These are phyloP conservation scores for Venturia pyrina DNA, from an alignment of 2,329 filamentous ascomycete species.

Conservation along the genomic window DNA sequence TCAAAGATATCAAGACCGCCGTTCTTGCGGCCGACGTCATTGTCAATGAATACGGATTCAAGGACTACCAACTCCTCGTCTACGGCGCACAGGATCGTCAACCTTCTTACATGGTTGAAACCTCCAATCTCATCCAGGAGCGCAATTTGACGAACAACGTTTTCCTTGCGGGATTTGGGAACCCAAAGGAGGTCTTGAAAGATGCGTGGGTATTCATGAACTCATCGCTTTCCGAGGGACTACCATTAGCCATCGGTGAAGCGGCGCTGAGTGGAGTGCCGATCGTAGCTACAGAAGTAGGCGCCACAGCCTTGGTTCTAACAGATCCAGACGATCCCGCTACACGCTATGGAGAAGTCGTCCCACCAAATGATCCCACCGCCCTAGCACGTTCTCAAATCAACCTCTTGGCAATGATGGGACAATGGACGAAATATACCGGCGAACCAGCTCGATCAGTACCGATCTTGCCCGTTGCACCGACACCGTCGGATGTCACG, in stretches of 20 bases:
- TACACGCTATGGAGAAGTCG: background rate
- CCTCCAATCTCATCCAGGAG: slow-evolving; percentile 41
- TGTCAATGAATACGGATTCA: slow-evolving; percentile 50
- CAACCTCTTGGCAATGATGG: slow-evolving; percentile 3
- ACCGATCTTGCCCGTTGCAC: background rate
- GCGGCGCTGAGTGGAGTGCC: slow-evolving; percentile 36
- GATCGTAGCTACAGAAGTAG: slow-evolving; percentile 17
- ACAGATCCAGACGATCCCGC: slow-evolving; percentile 4
- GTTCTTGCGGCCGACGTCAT: slow-evolving; percentile 50
- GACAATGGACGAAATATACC: slow-evolving; percentile 4
- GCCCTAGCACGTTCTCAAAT: slow-evolving; percentile 4
- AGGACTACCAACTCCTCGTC: slow-evolving; percentile 46
- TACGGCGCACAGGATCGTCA: slow-evolving; percentile 50
- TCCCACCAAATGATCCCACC: slow-evolving; percentile 3
- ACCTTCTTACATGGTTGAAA: slow-evolving; percentile 44
- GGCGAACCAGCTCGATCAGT: background rate
- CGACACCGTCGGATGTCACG: background rate
- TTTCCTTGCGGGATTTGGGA: slow-evolving; percentile 41
- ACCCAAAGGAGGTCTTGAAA: slow-evolving; percentile 43
- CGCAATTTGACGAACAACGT: slow-evolving; percentile 36
- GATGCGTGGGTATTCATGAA: slow-evolving; percentile 47
- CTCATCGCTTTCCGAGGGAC: slow-evolving; percentile 35
- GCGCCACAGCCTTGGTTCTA: background rate
- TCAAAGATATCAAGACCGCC: slow-evolving; percentile 50
- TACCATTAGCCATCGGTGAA: slow-evolving; percentile 36